Evolutionary conservation across 768 basidiomycete genomes (phyloP).

Genomic region (Panaeolus cyanescens): DNA sequence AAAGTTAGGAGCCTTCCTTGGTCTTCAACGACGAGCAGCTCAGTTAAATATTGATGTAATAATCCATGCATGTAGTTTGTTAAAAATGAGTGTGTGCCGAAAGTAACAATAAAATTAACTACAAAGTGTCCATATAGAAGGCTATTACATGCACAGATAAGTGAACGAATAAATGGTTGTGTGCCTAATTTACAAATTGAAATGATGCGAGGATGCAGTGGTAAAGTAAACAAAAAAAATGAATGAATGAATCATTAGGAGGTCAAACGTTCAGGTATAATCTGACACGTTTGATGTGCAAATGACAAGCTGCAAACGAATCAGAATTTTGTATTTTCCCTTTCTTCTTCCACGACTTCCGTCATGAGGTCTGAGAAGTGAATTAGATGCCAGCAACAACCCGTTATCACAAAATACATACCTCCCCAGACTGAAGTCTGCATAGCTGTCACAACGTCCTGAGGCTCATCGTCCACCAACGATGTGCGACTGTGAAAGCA

Average conservation of each 20-base stretch:
- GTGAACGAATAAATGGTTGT: neutral
- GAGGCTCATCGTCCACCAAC: slow-evolving; percentile 45
- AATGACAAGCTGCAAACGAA: neutral
- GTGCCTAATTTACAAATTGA: neutral
- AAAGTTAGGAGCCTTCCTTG: too few species aligned
- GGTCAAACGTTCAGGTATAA: too few species aligned
- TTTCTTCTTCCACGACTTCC: slow-evolving; percentile 31
- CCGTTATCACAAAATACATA: slow-evolving; percentile 31
- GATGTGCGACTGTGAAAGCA: slow-evolving; percentile 33
- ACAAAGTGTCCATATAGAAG: neutral
- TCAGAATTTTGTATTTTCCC: slow-evolving; percentile 2
- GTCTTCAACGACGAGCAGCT: too few species aligned
- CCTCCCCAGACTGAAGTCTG: slow-evolving; percentile 75
- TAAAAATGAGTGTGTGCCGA: too few species aligned
- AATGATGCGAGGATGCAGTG: neutral
- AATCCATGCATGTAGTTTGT: too few species aligned
- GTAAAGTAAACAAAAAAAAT: neutral
- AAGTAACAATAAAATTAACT: neutral
- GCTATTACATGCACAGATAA: neutral
- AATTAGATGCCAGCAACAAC: neutral
- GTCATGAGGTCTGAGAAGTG: slow-evolving; percentile 29
- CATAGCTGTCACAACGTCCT: slow-evolving; percentile 57
- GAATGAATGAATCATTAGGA: neutral
- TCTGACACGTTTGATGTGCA: neutral
- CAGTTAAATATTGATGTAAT: too few species aligned